Conservation (phyloP, 345 rosid genomes). For the Clarkia xantiana region DNA sequence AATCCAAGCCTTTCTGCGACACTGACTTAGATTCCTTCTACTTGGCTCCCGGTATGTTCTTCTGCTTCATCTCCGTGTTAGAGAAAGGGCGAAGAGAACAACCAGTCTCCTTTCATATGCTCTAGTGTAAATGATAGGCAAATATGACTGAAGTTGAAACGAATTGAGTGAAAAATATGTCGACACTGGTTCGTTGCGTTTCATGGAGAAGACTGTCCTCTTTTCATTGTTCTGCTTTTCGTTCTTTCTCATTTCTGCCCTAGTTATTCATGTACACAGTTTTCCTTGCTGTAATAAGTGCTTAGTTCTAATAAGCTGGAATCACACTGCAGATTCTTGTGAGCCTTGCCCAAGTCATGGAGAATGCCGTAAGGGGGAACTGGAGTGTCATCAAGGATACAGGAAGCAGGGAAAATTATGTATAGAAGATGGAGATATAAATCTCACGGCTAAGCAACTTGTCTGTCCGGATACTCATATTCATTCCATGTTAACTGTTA, state of each 20-base stretch:
- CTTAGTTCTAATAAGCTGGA: background rate
- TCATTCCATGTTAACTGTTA: slow-evolving; percentile 9
- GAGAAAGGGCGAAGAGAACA: too few relatives aligned
- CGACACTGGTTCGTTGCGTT: background rate
- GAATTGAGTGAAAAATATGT: background rate
- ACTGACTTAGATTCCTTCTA: slow-evolving; percentile 21
- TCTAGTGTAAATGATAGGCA: too few relatives aligned
- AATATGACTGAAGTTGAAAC: background rate
- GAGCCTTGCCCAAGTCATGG: slow-evolving; percentile 69
- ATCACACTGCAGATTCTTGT: slow-evolving; percentile 39
- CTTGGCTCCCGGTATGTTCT: slow-evolving; percentile 25
- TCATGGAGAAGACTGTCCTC: background rate
- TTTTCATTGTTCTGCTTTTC: too few relatives aligned
- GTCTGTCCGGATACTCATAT: slow-evolving; percentile 33
- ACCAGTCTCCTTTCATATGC: too few relatives aligned
- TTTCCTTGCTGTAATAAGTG: background rate
- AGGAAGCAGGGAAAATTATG: slow-evolving; percentile 42
- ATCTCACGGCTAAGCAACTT: slow-evolving; percentile 61
- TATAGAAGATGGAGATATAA: slow-evolving; percentile 67
- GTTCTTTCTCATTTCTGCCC: too few relatives aligned
- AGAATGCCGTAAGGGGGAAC: slow-evolving; percentile 45
- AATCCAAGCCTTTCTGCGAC: slow-evolving; percentile 51
- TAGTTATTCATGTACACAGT: too few relatives aligned
- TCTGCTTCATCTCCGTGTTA: background rate
- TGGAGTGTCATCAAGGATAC: slow-evolving; percentile 60